Conservation (phyloP, 1,139 yeast genomes). For the Pneumocystis murina region DNA sequence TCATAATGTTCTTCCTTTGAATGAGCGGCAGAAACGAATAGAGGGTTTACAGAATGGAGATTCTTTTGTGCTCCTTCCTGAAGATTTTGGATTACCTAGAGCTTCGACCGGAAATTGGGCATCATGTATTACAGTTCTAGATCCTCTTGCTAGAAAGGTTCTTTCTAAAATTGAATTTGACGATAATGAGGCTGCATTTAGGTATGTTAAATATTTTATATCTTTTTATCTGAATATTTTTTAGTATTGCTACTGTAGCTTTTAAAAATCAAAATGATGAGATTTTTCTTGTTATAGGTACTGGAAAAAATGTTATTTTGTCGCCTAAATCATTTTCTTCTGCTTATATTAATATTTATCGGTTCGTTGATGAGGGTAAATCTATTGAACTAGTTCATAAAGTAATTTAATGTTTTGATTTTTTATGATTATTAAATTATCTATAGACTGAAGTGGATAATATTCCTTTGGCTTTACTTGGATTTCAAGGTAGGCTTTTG, state of each 20-base stretch:
- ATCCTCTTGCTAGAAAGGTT: constrained; percentile 27
- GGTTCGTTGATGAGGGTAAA: constrained; percentile 27
- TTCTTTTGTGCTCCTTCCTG: constrained; percentile 23
- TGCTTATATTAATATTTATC: constrained; percentile 33
- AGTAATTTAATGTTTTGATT: background rate
- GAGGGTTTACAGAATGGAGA: constrained; percentile 16
- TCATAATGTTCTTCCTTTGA: constrained; percentile 24
- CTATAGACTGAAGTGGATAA: constrained; percentile 36
- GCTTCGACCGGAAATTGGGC: constrained; percentile 29
- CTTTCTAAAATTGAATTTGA: constrained; percentile 32
- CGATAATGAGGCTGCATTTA: constrained; percentile 29
- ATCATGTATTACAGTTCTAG: constrained; percentile 41
- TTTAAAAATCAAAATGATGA: constrained; percentile 25
- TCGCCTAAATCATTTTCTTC: constrained; percentile 26
- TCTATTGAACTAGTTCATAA: constrained; percentile 40
- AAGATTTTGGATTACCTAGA: constrained; percentile 30
- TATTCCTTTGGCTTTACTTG: constrained; percentile 35
- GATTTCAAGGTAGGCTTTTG: constrained; percentile 48
- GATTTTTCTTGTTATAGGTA: constrained; percentile 36
- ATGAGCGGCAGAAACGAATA: constrained; percentile 6
- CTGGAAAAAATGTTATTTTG: constrained; percentile 28
- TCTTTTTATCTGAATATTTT: constrained; percentile 6
- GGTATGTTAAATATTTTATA: background rate
- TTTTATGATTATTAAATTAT: background rate
- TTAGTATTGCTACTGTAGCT: constrained; percentile 26